A percentile compares a stretch with the other conserved stretches of the same genome.
These are phyloP conservation scores for Calonectria pseudoreteaudii DNA, from an alignment of 2,329 filamentous ascomycete species.

Conservation along the genomic window DNA sequence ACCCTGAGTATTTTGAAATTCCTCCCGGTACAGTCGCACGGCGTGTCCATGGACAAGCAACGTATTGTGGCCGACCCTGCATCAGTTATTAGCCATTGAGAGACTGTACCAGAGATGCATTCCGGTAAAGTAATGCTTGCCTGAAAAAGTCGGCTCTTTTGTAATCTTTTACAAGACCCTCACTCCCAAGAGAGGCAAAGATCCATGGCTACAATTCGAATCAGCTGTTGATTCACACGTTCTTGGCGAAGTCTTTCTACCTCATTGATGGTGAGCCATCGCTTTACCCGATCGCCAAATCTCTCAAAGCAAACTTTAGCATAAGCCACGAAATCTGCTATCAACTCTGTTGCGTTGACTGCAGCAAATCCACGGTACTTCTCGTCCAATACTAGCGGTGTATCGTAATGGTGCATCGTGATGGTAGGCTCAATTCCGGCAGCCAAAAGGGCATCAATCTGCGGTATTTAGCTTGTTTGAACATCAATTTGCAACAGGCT, in stretches of 20 bases:
- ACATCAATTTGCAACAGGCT: neutral
- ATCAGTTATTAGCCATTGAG: neutral
- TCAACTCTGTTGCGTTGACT: neutral
- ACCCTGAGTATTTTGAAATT: neutral
- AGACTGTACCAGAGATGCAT: neutral
- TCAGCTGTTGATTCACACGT: neutral
- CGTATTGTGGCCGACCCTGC: slow-evolving; percentile 2
- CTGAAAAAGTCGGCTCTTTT: slow-evolving; percentile 5
- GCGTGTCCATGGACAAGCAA: neutral
- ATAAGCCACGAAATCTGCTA: slow-evolving; percentile 5
- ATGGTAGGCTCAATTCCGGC: slow-evolving; percentile 2
- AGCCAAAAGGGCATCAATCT: slow-evolving; percentile 5
- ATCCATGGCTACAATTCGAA: slow-evolving; percentile 1
- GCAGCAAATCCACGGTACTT: slow-evolving; percentile 3
- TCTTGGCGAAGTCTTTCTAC: neutral
- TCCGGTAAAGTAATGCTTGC: neutral
- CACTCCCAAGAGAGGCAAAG: neutral
- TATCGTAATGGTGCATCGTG: slow-evolving; percentile 14
- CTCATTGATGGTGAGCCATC: slow-evolving; percentile 17
- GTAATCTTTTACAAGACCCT: neutral
- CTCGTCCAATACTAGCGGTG: neutral
- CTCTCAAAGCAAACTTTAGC: slow-evolving; percentile 8
- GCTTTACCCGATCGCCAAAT: slow-evolving; percentile 14
- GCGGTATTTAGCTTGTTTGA: neutral
- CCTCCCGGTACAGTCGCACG: neutral